Evolutionary conservation across 2,329 filamentous ascomycete species (phyloP).

Genomic region (Plectosphaerella cucumerina): DNA sequence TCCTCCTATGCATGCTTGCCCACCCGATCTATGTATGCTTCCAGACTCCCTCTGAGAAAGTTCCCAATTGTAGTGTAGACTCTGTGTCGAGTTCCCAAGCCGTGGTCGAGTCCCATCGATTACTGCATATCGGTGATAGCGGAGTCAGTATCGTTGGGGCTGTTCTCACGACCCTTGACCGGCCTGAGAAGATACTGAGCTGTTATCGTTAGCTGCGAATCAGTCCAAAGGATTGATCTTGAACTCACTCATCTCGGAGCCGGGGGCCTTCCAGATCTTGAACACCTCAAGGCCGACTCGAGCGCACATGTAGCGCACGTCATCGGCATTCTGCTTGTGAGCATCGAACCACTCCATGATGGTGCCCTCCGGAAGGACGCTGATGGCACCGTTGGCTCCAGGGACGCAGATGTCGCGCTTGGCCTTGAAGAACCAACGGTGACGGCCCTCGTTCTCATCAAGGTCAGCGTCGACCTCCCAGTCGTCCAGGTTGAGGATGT

Average conservation of each 20-base stretch:
- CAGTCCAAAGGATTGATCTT: not conserved
- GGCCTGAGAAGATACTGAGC: constrained; percentile 32
- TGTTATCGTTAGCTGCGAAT: constrained; percentile 9
- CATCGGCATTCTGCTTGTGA: constrained; percentile 32
- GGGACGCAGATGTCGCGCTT: constrained; percentile 25
- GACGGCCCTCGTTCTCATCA: constrained; percentile 28
- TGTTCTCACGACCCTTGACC: constrained; percentile 19
- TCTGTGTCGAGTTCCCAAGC: not conserved
- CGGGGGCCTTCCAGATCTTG: constrained; percentile 29
- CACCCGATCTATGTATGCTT: too few relatives aligned
- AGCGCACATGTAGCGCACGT: constrained; percentile 32
- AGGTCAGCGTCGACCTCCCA: constrained; percentile 33
- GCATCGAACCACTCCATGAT: constrained; percentile 40
- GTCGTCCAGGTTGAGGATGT: constrained; percentile 29
- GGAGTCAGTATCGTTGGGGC: constrained; percentile 31
- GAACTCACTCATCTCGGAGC: constrained; percentile 33
- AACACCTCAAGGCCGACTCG: constrained; percentile 31
- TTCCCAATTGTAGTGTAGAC: too few relatives aligned
- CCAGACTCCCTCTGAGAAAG: too few relatives aligned
- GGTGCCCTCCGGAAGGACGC: constrained; percentile 23
- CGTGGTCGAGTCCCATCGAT: not conserved
- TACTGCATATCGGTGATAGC: constrained; percentile 15
- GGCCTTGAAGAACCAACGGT: constrained; percentile 34
- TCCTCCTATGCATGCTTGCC: too few relatives aligned
- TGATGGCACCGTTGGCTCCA: constrained; percentile 10